phyloP scores from a whole-genome alignment of 176 grass and related monocot genomes.

The Phoenix roebelenii region DNA sequence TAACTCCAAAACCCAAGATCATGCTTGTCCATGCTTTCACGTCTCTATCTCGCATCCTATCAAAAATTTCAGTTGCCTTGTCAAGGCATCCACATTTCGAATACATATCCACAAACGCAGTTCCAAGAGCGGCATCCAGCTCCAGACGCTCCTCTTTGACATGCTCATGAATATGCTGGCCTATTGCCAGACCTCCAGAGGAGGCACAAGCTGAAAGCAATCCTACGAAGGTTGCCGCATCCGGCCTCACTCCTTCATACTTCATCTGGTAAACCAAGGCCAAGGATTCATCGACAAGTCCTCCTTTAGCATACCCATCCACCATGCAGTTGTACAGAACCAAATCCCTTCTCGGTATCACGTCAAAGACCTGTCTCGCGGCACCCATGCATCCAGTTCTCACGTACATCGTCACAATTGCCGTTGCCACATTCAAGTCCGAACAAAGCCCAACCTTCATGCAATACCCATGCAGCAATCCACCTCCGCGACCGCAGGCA shows the following conservation, averaged over 20 bases:
- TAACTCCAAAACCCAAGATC: conserved; percentile 16
- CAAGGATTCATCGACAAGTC: conserved; percentile 34
- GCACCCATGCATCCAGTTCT: conserved; percentile 6
- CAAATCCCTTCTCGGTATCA: conserved; percentile 22
- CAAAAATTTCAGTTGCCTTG: conserved; percentile 15
- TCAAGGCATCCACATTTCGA: conserved; percentile 17
- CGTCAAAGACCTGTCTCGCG: conserved; percentile 37
- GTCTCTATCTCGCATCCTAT: conserved; percentile 5
- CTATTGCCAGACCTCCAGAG: neutral
- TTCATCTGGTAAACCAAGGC: conserved; percentile 31
- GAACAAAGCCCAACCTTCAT: conserved; percentile 25
- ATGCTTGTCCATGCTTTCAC: conserved; percentile 22
- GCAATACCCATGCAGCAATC: conserved; percentile 33
- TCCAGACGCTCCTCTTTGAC: conserved; percentile 2
- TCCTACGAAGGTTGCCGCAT: conserved; percentile 40
- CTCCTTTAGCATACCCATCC: conserved; percentile 45
- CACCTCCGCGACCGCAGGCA: conserved; percentile 5
- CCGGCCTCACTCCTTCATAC: conserved; percentile 28
- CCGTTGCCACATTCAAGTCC: conserved; percentile 32
- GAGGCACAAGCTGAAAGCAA: conserved; percentile 37
- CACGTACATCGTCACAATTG: conserved; percentile 37
- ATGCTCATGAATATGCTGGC: conserved; percentile 2
- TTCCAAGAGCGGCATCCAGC: conserved; percentile 11
- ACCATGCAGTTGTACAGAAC: conserved; percentile 65
- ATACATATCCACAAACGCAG: conserved; percentile 20